Evolutionary conservation across 169 alveolate genomes (phyloP), one percentile per base, ranked within the genome.

Genomic region (Fabrea salina): DNA sequence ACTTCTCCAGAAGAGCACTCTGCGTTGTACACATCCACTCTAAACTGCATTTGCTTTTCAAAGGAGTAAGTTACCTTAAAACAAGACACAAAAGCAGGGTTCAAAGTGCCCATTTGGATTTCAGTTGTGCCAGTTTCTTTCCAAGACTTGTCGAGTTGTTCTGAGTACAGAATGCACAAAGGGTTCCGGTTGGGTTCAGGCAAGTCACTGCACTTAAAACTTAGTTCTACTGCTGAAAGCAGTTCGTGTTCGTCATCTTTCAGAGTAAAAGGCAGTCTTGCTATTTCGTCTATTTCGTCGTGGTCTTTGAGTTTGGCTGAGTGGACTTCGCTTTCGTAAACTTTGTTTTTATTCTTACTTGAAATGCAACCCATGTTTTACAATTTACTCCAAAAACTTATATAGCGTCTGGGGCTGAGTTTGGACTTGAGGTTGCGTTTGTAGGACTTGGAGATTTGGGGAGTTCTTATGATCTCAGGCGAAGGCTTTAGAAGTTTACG

Each of bases 61-160:
- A 90, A 84, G 50, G 74, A 68, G 50, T 90, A 90, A 19, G 78
- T 75, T 16, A 90, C 82, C 5, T 74, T 53, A 49, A 90, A 90
- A 22, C 82, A 35, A 35, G 85, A 82, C 7, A 87, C 71, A 57
- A 86, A 90, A 53, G 84, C 58, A 0, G 93, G 93, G 58, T 83
- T 87, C 19, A 75, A 72, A 50, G 77, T 78, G 50, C 78, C 85
- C 41, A 76, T 78, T 25, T 71, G 75, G 11, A 84, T 80, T 71
- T 91, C 95, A 33, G 95, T 91, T 16, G 86, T 44, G 27, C 86
- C 92, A 25, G 58, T 5, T 4, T 67, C 51, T 4, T 25, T 25
- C 30, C 22, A 70, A n/a, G 4, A 5, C 11, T 50, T 44, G 4
- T 25, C n/a, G 3, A 25, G 44, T 27, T 47, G 54, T 54, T 74